phyloP scores from a whole-genome alignment of 208 protist genomes.

The Crithidia sp. region DNA sequence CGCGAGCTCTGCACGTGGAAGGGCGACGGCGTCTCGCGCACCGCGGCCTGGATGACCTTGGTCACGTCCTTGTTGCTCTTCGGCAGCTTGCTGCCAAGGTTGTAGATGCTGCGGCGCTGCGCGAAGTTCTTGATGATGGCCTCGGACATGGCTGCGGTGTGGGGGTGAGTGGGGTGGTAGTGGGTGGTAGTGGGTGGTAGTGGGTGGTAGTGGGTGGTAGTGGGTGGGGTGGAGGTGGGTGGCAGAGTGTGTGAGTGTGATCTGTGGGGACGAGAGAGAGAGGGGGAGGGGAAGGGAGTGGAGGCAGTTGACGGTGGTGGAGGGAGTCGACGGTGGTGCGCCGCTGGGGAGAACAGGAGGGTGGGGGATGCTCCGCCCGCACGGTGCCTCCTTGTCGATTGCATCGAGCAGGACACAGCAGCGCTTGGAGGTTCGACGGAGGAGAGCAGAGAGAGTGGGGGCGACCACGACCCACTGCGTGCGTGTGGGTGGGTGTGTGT shows the following conservation, averaged over 20 bases:
- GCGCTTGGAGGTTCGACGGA: too few species aligned
- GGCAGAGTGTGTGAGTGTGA: background rate
- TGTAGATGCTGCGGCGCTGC: conserved; percentile 48
- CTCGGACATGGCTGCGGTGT: background rate
- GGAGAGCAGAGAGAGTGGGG: too few species aligned
- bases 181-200: too few species aligned
- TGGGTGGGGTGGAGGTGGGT: conserved; percentile 2
- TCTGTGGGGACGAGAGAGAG: background rate
- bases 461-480: too few species aligned
- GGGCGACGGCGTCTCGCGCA: conserved; percentile 36
- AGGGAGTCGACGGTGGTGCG: too few species aligned
- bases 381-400: too few species aligned
- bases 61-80: conserved; percentile 33
- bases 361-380: too few species aligned
- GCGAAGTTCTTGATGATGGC: conserved; percentile 13
- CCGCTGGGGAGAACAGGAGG: too few species aligned
- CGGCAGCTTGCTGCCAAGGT: conserved; percentile 38
- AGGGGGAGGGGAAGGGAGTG: too few species aligned
- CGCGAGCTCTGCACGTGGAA: conserved; percentile 63
- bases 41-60: conserved; percentile 35
- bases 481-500: too few species aligned
- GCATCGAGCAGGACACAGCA: too few species aligned
- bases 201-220: background rate
- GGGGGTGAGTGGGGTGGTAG: conserved; percentile 7
- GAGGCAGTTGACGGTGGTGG: too few species aligned